These are phyloP conservation scores for Chloropicon primus DNA, from an alignment of 139 green algal genomes.

Conservation along the genomic window DNA sequence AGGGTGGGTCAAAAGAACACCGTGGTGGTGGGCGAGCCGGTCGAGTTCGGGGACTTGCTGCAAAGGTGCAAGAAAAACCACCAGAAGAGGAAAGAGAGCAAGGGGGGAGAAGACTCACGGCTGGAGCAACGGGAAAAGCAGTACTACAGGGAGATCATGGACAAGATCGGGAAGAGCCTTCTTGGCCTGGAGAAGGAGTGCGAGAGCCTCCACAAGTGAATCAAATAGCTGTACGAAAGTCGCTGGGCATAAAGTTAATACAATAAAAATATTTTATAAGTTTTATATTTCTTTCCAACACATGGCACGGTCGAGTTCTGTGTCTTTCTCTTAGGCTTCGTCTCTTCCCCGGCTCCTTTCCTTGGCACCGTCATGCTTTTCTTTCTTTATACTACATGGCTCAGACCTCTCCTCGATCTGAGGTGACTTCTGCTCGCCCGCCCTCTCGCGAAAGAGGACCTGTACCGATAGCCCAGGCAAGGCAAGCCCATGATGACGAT, in stretches of 20 bases:
- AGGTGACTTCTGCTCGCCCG: too few relatives aligned
- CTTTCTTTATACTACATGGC: too few relatives aligned
- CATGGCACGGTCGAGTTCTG: too few relatives aligned
- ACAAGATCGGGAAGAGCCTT: not conserved
- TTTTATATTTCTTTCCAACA: not conserved
- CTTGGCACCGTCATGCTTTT: too few relatives aligned
- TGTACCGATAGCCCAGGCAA: too few relatives aligned
- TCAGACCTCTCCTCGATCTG: too few relatives aligned
- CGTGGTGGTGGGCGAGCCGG: constrained; percentile 12
- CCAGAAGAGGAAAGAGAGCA: not conserved
- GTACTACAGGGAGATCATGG: not conserved
- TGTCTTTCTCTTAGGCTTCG: too few relatives aligned
- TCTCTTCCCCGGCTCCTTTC: too few relatives aligned
- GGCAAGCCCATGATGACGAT: not conserved
- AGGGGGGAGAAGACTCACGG: not conserved
- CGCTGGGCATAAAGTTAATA: too few relatives aligned
- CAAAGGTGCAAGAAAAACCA: not conserved
- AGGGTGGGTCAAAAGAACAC: not conserved
- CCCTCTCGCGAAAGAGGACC: too few relatives aligned
- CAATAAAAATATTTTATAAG: too few relatives aligned
- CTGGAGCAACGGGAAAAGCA: not conserved
- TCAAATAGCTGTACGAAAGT: too few relatives aligned
- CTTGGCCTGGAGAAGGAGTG: not conserved
- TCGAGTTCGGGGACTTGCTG: constrained; percentile 6
- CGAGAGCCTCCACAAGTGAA: not conserved